Evolutionary conservation across 225 moss, liverwort and hornwort species (phyloP), one percentile per base, ranked within the genome.

Genomic region (Sphagnum tenellum): DNA sequence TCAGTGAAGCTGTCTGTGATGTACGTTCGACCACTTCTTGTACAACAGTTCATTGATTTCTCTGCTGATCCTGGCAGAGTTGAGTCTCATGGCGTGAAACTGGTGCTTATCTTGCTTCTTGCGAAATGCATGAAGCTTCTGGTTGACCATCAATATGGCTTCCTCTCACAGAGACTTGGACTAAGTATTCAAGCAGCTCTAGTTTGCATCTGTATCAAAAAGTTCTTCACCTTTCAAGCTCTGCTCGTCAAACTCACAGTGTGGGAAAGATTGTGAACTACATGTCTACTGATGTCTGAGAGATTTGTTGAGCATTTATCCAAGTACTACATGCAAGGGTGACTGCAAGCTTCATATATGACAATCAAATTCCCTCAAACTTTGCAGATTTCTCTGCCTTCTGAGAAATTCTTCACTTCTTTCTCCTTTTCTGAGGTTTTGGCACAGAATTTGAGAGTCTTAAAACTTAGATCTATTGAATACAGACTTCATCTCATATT

Each of bases 281-380:
- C 73, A 87, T 87, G 86, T 80, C 82, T 4, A 82, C 80, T 48
- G 86, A 87, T 53, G 80, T 80, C 44, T 82, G 77, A 67, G 79
- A 82, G 71, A 70, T 87, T 9, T 69, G 75, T 12, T 71, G 82
- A 64, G 79, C 80, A 8, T 47, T 87, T 53, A 72, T 78, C 46
- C 81, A 73, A 56, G 47, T 81, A 59, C 29, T 29, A 29, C 29
- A 29, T 29, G 29, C 29, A 29, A 29, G 29, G 1, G 29, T 29
- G 29, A 29, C 29, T 29, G 29, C 29, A 29, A 29, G 29, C 29
- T 29, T 29, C n/a, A n/a, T n/a, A n/a, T n/a, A n/a, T n/a, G n/a
- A n/a, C n/a, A n/a, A n/a, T n/a, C 29, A 29, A 29, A 29, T 29
- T 29, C 29, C 29, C 29, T 29, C 29, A 29, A 29, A 29, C 29